Conservation (phyloP, 805 yeast species). For the Candida methanosorbosa region DNA sequence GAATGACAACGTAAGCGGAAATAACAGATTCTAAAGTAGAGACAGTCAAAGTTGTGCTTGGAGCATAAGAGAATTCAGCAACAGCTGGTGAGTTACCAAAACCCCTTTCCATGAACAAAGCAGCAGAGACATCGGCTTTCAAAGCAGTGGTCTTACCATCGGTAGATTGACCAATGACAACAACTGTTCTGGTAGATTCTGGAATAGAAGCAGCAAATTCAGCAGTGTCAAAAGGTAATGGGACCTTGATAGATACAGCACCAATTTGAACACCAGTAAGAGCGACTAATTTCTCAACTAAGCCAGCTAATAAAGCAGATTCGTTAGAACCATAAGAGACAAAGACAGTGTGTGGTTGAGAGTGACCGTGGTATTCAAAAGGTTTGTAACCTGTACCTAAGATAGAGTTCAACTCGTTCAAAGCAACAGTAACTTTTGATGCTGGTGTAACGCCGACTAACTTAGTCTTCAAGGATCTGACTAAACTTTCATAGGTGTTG, state of each 20-base stretch:
- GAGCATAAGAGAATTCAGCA: constrained; percentile 43
- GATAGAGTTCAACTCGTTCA: constrained; percentile 41
- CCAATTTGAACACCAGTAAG: constrained; percentile 38
- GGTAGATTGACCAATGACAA: constrained; percentile 55
- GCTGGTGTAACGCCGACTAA: constrained; percentile 15
- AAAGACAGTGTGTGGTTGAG: constrained; percentile 61
- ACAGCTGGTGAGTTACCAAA: constrained; percentile 30
- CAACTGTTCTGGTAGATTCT: constrained; percentile 43
- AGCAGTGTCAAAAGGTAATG: constrained; percentile 65
- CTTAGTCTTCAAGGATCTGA: constrained; percentile 16
- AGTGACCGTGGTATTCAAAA: constrained; percentile 64
- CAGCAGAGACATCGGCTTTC: constrained; percentile 65
- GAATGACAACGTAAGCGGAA: constrained; percentile 29
- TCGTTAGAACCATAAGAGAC: constrained; percentile 75
- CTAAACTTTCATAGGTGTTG: constrained; percentile 29
- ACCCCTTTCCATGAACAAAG: constrained; percentile 47
- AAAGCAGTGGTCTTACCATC: constrained; percentile 33
- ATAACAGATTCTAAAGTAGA: constrained; percentile 42
- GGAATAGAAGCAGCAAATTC: constrained; percentile 58
- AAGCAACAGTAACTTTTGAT: constrained; percentile 34
- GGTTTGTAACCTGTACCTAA: constrained; percentile 47
- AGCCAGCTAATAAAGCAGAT: constrained; percentile 41
- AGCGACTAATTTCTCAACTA: constrained; percentile 28
- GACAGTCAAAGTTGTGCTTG: constrained; percentile 49
- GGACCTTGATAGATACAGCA: constrained; percentile 63